phyloP scores from a whole-genome alignment of 352 stramenopile genomes.

The Phytophthora agathidicida region DNA sequence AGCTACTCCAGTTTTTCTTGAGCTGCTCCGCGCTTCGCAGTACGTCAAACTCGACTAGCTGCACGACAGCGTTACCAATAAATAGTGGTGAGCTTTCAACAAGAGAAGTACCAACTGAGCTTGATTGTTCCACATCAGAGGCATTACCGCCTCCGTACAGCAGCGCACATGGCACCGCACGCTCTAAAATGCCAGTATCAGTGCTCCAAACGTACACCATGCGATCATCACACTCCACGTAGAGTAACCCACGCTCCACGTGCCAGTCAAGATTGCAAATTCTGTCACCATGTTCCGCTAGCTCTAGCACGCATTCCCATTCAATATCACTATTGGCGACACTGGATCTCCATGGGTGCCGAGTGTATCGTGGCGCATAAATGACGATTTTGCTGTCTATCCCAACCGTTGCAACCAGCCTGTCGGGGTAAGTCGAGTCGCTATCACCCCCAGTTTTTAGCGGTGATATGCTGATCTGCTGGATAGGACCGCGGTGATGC shows the following conservation, averaged over 20 bases:
- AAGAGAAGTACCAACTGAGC: constrained; percentile 3
- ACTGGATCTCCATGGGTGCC: too few relatives aligned
- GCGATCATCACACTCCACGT: constrained; percentile 73
- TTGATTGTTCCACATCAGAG: background rate
- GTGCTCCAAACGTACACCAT: constrained; percentile 86
- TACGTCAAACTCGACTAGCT: constrained; percentile 72
- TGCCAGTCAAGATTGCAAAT: constrained; percentile 66
- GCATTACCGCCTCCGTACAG: constrained; percentile 56
- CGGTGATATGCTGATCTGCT: constrained; percentile 70
- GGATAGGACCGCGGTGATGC: constrained; percentile 64
- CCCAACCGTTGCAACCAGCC: constrained; percentile 67
- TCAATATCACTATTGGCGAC: constrained; percentile 44
- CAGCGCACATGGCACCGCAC: constrained; percentile 56
- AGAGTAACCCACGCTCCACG: constrained; percentile 57
- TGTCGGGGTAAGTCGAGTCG: constrained; percentile 46
- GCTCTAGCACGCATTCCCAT: constrained; percentile 68
- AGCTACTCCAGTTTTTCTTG: constrained; percentile 73
- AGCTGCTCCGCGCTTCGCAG: constrained; percentile 70
- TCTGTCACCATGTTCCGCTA: constrained; percentile 66
- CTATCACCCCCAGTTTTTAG: constrained; percentile 27
- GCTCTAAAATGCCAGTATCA: constrained; percentile 79
- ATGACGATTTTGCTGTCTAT: constrained; percentile 64
- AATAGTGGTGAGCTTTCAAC: constrained; percentile 60
- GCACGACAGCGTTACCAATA: constrained; percentile 57
- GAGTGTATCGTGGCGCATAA: constrained; percentile 62